Percentiles rank a stretch among this genome's conserved stretches.
Evolutionary conservation across 1,139 yeast species (phyloP).

Genomic region (Pichia sp.): DNA sequence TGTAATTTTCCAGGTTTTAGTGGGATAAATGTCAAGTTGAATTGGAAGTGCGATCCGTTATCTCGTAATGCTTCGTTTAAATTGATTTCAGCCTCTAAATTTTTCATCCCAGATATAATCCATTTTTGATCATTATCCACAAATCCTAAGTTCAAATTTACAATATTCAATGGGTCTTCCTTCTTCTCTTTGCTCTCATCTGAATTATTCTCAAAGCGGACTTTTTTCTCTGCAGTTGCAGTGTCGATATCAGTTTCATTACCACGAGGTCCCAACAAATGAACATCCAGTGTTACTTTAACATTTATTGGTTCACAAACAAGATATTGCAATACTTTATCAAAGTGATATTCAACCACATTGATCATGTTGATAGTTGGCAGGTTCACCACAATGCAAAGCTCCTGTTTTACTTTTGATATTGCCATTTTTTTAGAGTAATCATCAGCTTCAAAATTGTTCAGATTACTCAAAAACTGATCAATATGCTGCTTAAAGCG

Average conservation of each 20-base stretch:
- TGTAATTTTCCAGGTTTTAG: constrained; percentile 67
- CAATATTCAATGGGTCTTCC: constrained; percentile 5
- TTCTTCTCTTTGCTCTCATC: constrained; percentile 7
- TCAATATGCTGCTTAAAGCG: constrained; percentile 1
- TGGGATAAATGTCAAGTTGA: constrained; percentile 60
- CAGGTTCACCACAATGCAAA: constrained; percentile 48
- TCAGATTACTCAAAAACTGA: constrained; percentile 1
- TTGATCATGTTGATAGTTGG: constrained; percentile 52
- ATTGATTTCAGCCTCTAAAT: constrained; percentile 37
- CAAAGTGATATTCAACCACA: constrained; percentile 43
- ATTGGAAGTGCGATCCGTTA: constrained; percentile 20
- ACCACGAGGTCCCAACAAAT: constrained; percentile 16
- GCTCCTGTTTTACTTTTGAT: constrained; percentile 22
- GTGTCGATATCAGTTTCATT: constrained; percentile 17
- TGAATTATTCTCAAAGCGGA: constrained; percentile 29
- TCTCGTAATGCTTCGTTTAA: constrained; percentile 22
- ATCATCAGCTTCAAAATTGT: constrained; percentile 12
- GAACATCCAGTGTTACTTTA: constrained; percentile 32
- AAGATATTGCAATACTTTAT: constrained; percentile 40
- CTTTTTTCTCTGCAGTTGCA: constrained; percentile 26
- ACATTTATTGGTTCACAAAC: constrained; percentile 63
- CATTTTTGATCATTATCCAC: constrained; percentile 47
- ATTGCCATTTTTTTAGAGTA: not conserved
- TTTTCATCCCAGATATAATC: constrained; percentile 65
- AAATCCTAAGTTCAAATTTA: constrained; percentile 37